Conservation (phyloP, 805 yeast species). For the Brettanomyces anomalus region DNA sequence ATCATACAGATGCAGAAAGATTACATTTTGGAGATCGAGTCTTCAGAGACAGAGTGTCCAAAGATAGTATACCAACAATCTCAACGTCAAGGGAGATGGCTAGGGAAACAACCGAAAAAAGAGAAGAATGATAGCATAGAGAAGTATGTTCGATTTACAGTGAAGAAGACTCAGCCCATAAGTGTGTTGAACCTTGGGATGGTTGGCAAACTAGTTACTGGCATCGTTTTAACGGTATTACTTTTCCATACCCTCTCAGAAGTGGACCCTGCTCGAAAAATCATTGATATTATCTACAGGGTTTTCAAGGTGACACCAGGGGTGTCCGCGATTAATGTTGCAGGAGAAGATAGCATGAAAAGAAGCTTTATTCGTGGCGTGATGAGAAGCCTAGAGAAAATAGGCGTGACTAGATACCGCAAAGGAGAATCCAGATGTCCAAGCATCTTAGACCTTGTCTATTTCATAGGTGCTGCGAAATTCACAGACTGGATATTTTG, state of each 20-base stretch:
- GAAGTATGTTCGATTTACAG: conserved; percentile 11
- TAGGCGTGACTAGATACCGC: neutral
- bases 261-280: conserved; percentile 8
- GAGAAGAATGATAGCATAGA: conserved; percentile 3
- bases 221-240: conserved; percentile 3
- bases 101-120: neutral
- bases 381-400: neutral
- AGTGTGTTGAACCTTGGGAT: neutral
- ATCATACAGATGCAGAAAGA: conserved; percentile 13
- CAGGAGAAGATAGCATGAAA: neutral
- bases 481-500: conserved; percentile 15
- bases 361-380: neutral
- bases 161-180: conserved; percentile 1
- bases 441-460: conserved; percentile 4
- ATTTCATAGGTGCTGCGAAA: conserved; percentile 10
- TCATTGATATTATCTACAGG: neutral
- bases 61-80: conserved; percentile 12
- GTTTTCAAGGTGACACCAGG: too few relatives aligned
- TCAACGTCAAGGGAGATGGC: neutral
- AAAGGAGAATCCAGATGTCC: neutral
- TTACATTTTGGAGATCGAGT: conserved; percentile 20
- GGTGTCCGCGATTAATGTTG: neutral
- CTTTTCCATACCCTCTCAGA: conserved; percentile 6
- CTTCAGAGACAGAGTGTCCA: conserved; percentile 14
- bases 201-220: conserved; percentile 2